Evolutionary conservation across 2,329 filamentous ascomycete genomes (phyloP).

Genomic region (Thermochaetoides dissita): DNA sequence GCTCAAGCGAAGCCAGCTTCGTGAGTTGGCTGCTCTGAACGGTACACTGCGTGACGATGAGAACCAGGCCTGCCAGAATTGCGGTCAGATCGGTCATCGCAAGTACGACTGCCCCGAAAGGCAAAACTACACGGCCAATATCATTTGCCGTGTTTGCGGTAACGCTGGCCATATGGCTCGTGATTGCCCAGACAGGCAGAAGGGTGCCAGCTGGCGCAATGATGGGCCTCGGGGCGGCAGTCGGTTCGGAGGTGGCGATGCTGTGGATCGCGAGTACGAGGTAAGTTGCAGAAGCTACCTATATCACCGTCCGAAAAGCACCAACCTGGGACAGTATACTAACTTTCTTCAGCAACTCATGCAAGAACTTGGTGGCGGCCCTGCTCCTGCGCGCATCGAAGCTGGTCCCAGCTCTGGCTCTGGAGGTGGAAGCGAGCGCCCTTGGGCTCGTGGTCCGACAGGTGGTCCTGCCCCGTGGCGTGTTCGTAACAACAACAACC

Average conservation of each 20-base stretch:
- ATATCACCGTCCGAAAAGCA: neutral
- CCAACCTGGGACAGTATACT: constrained; percentile 20
- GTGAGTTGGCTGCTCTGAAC: constrained; percentile 94
- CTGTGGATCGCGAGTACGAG: constrained; percentile 88
- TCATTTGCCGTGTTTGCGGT: constrained; percentile 95
- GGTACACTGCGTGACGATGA: constrained; percentile 97
- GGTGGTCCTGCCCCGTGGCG: constrained; percentile 76
- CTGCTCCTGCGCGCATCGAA: constrained; percentile 69
- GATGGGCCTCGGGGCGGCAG: constrained; percentile 44
- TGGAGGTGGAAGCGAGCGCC: constrained; percentile 38
- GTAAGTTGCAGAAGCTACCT: constrained; percentile 36
- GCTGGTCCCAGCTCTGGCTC: constrained; percentile 51
- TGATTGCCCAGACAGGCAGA: constrained; percentile 89
- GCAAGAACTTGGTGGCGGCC: constrained; percentile 76
- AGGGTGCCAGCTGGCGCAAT: constrained; percentile 85
- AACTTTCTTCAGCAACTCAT: constrained; percentile 64
- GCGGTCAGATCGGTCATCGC: constrained; percentile 93
- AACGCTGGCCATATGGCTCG: constrained; percentile 97
- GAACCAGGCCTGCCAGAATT: constrained; percentile 99
- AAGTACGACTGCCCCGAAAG: constrained; percentile 98
- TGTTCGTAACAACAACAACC: constrained; percentile 32
- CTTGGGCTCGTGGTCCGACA: constrained; percentile 78
- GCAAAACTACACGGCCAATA: constrained; percentile 97
- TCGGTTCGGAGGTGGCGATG: constrained; percentile 63
- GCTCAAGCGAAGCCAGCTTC: constrained; percentile 94